Evolutionary conservation across 2,329 filamentous ascomycete genomes (phyloP).

Genomic region (Eutypella sp.): DNA sequence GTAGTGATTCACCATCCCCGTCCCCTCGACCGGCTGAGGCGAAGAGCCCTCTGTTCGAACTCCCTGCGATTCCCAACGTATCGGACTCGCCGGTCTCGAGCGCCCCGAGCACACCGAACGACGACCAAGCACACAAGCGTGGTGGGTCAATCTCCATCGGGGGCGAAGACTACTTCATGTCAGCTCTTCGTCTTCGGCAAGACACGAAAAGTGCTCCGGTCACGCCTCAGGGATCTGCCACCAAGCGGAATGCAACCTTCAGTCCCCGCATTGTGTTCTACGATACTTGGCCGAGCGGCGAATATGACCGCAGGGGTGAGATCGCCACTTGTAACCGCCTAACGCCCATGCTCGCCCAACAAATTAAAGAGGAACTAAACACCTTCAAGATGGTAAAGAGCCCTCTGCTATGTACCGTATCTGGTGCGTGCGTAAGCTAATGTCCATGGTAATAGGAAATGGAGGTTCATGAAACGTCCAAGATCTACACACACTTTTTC

Average conservation of each 20-base stretch:
- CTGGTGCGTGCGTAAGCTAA: conserved; percentile 32
- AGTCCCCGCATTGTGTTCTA: conserved; percentile 92
- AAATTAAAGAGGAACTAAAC: conserved; percentile 99
- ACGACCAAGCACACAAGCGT: conserved; percentile 66
- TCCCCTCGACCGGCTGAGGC: conserved; percentile 57
- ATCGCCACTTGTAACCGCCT: conserved; percentile 97
- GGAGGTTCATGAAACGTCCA: conserved; percentile 98
- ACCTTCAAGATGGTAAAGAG: conserved; percentile 99
- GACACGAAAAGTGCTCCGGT: conserved; percentile 77
- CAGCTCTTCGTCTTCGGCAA: conserved; percentile 65
- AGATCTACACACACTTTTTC: conserved; percentile 99
- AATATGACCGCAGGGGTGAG: conserved; percentile 94
- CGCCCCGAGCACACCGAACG: conserved; percentile 80
- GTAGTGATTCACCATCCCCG: conserved; percentile 64
- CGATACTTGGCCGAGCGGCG: conserved; percentile 91
- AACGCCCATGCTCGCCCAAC: conserved; percentile 93
- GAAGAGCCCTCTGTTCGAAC: conserved; percentile 47
- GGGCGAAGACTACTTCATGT: conserved; percentile 86
- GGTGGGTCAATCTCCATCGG: conserved; percentile 68
- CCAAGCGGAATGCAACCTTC: conserved; percentile 66
- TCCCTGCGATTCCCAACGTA: conserved; percentile 58
- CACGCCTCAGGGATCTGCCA: conserved; percentile 61
- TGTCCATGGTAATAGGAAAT: conserved; percentile 69
- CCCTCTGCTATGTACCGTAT: conserved; percentile 24
- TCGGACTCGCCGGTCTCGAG: conserved; percentile 80